phyloP scores from a whole-genome alignment of 2,329 filamentous ascomycete species.

The Verticillium dahliae region DNA sequence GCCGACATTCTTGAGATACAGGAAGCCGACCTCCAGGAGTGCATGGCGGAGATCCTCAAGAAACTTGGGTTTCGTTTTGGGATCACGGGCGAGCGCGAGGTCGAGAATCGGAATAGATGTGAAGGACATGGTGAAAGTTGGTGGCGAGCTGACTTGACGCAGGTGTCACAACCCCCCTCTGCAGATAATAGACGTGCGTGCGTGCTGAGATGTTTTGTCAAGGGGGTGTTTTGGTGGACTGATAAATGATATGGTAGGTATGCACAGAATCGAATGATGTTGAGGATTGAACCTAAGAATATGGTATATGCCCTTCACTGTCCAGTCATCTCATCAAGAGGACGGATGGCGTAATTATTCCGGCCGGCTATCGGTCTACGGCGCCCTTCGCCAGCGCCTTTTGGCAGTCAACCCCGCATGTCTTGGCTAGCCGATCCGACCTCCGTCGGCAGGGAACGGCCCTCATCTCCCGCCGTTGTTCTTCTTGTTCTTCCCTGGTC shows the following conservation, averaged over 20 bases:
- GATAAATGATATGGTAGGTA: not conserved
- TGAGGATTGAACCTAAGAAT: not conserved
- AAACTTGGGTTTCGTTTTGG: constrained; percentile 64
- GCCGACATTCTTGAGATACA: constrained; percentile 77
- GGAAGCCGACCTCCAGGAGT: constrained; percentile 78
- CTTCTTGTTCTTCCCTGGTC: not conserved
- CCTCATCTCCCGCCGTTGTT: not conserved
- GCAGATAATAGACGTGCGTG: too few relatives aligned
- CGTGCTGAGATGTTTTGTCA: too few relatives aligned
- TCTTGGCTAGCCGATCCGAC: not conserved
- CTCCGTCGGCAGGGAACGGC: not conserved
- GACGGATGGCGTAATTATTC: constrained; percentile 24
- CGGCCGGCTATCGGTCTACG: constrained; percentile 16
- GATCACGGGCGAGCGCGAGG: constrained; percentile 57
- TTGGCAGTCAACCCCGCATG: not conserved
- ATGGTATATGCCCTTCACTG: not conserved
- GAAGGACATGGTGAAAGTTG: constrained; percentile 52
- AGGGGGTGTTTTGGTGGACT: not conserved
- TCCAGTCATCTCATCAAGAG: not conserved
- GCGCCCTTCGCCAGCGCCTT: not conserved
- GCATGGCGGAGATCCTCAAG: constrained; percentile 65
- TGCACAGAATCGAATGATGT: not conserved
- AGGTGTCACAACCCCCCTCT: not conserved
- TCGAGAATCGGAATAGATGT: constrained; percentile 72
- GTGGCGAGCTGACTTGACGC: not conserved